Conservation (phyloP, 768 basidiomycete genomes). For the Trametes villosa region DNA sequence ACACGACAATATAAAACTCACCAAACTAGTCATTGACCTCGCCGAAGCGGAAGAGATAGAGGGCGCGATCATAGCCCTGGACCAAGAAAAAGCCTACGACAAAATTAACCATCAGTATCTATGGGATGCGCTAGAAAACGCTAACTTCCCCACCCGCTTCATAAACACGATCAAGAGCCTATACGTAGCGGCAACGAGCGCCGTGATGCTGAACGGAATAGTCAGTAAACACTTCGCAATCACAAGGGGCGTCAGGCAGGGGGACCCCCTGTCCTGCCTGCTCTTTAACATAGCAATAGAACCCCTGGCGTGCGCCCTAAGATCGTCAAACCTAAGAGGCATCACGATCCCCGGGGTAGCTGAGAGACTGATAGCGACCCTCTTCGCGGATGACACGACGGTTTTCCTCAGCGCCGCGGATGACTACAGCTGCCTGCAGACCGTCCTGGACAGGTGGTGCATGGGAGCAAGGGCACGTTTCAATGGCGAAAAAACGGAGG, state of each 20-base stretch:
- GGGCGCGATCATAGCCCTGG: too few species aligned
- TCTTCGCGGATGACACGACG: conserved; percentile 36
- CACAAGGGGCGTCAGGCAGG: conserved; percentile 41
- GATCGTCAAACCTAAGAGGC: conserved; percentile 25
- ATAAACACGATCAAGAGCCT: conserved; percentile 34
- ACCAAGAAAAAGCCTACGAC: too few species aligned
- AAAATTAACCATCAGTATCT: conserved; percentile 23
- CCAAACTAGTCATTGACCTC: conserved; percentile 20
- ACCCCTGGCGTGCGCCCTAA: conserved; percentile 24
- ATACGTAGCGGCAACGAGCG: conserved; percentile 35
- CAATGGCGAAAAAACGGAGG: conserved; percentile 44
- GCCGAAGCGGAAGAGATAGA: conserved; percentile 15
- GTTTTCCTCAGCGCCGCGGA: conserved; percentile 37
- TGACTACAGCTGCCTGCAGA: conserved; percentile 27
- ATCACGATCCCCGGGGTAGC: conserved; percentile 19
- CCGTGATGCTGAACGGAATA: conserved; percentile 39
- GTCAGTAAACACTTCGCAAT: conserved; percentile 32
- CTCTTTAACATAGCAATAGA: conserved; percentile 28
- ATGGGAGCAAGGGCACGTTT: conserved; percentile 44
- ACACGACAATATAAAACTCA: conserved; percentile 37
- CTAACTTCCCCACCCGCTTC: conserved; percentile 8
- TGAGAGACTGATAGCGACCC: conserved; percentile 18
- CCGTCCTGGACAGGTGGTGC: conserved; percentile 44
- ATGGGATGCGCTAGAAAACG: conserved; percentile 4
- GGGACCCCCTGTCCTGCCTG: conserved; percentile 38